Base-by-base conservation (phyloP, 148 eudicot species). In the Mesembryanthemum crystallinum region DNA sequence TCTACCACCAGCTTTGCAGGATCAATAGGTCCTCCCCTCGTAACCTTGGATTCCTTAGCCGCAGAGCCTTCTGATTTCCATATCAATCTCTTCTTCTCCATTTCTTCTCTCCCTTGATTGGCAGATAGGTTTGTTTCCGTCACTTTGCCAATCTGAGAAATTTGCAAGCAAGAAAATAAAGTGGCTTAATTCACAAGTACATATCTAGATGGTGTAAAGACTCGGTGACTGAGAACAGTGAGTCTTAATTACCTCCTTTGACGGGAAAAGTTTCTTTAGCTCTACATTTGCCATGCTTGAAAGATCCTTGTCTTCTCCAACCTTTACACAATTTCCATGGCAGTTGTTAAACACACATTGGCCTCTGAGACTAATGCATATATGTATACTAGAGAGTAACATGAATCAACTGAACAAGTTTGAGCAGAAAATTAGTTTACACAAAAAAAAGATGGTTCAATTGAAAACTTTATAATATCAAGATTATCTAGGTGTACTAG, bases 301-400 rank as follows among this genome's bases (percentile, higher is more conserved):
- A 54, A 89, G 89, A 77, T 90, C 97, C 86, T 91, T 87, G 81
- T 95, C 99, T 85, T 95, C 99, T 77, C 89, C 98, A 58, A 88
- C 80, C 98, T 94, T 60, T 24, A 39, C 61, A 76, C 49, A 62
- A 57, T 33, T 23, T 67, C 64, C 42, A 70, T 32, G 64, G 29
- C 61, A 39, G 74, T 21, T 51, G 25, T 28, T 25, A n/a, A n/a
- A 42, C 23, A 45, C 3, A 73, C 9, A 27, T 69, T 24, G 60
- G 39, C 29, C 3, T 28, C 17, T 35, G 39, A 35, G 39, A 35
- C 10, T 17, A 49, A 49, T 29, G 32, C 33, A 68, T 29, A 45
- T 27, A 45, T 45, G n/a, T 29, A 68, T 0, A 49, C 55, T 29
- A 47, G 47, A 8, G 49, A 65, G 45, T 8, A 69, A 47, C 72